These are phyloP conservation scores for Nicotiana noctiflora DNA, from an alignment of 257 asterid genomes.

Conservation along the genomic window DNA sequence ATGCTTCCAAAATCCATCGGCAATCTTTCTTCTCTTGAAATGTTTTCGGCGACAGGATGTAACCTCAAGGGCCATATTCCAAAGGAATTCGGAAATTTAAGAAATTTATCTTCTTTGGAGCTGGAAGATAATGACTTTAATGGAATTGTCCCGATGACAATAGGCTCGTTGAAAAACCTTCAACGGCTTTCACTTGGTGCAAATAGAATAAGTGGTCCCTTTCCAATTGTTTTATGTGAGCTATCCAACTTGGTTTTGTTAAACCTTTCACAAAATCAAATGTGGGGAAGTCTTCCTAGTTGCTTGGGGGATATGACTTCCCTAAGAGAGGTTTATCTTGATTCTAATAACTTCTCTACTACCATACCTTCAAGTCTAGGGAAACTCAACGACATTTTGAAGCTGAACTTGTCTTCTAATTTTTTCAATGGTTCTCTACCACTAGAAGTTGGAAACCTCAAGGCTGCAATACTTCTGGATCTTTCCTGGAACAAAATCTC, in stretches of 20 bases:
- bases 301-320: conserved; percentile 24
- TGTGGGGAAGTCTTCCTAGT: conserved; percentile 19
- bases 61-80: neutral
- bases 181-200: neutral
- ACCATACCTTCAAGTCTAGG: conserved; percentile 18
- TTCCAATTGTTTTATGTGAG: conserved; percentile 15
- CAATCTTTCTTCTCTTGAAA: neutral
- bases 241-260: neutral
- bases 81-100: conserved; percentile 21
- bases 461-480: conserved; percentile 2
- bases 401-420: conserved; percentile 25
- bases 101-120: conserved; percentile 1
- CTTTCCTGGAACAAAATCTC: conserved; percentile 25
- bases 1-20: neutral
- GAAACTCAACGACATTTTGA: conserved; percentile 13
- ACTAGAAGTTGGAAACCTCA: conserved; percentile 16
- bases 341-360: conserved; percentile 15
- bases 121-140: conserved; percentile 14
- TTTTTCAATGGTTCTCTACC: conserved; percentile 18
- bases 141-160: conserved; percentile 14
- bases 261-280: conserved; percentile 6
- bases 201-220: conserved; percentile 12
- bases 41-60: neutral
- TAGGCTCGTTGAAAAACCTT: neutral
- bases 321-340: conserved; percentile 10